Base-by-base conservation (phyloP, 495 filamentous ascomycete genomes). In the Copromyces sp. region DNA sequence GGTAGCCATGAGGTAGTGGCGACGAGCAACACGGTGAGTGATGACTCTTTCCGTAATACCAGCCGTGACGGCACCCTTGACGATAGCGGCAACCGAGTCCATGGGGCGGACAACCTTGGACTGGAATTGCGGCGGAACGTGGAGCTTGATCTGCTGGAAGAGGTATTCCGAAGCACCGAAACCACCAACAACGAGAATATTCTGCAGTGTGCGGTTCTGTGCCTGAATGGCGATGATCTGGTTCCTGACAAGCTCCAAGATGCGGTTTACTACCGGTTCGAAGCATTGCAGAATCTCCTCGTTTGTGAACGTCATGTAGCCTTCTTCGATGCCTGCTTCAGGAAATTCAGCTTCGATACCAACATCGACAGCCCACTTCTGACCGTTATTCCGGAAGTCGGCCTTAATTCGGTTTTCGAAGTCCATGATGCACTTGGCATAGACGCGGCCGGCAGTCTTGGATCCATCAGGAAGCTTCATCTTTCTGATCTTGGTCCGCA, bases 1-100 rank as follows among this genome's bases (percentile, higher is more conserved):
- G 0, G 95, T 99, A 53, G 95, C 96, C 95, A 99, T 98, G 72
- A 99, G 93, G 80, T 99, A 99, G 82, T 99, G 95, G 44, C 95
- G 90, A 82, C 95, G 92, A n/a, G 95, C 95, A 71, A 99, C 93
- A 86, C 95, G 95, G 75, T 95, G 94, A 4, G 96, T 99, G 77
- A 99, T 90, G 74, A 99, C 92, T 73, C 94, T 90, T 79, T 99
- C 96, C 2, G 94, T 97, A 77, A 99, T 98, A 84, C 95, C 95
- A 47, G 95, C 90, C 12, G 90, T 92, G 69, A 92, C 90, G 68
- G 90, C 90, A 45, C 90, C 90, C 83, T 92, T 92, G 80, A 92
- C 90, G 70, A 92, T 92, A 71, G 90, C 90, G 41, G 90, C 90
- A 39, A 92, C 90, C 68, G 90, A 91, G 83, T 92, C 90, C 90